phyloP scores from a whole-genome alignment of 2,329 filamentous ascomycete genomes.

The Torrubiella hemipterigena region DNA sequence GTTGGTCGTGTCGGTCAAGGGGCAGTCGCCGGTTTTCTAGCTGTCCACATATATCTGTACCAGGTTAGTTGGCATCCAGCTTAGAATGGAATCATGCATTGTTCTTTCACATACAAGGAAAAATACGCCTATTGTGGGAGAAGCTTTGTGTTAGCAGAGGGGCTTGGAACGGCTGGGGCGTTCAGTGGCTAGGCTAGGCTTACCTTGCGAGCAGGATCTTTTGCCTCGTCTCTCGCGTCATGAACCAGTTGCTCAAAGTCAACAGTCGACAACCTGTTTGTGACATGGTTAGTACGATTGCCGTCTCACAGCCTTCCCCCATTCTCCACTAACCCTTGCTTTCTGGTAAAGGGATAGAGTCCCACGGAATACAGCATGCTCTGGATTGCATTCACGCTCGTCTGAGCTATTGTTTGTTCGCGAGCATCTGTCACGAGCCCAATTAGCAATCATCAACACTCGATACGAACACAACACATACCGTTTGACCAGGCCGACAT shows the following conservation, averaged over 20 bases:
- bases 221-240: constrained; percentile 41
- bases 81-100: background rate
- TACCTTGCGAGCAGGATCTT: constrained; percentile 44
- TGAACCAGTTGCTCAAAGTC: constrained; percentile 42
- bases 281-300: too few relatives aligned
- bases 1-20: too few relatives aligned
- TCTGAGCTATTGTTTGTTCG: constrained; percentile 38
- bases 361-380: constrained; percentile 41
- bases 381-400: constrained; percentile 42
- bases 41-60: too few relatives aligned
- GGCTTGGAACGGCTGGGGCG: too few relatives aligned
- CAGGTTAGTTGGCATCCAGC: too few relatives aligned
- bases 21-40: too few relatives aligned
- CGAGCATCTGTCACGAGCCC: constrained; percentile 27
- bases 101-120: too few relatives aligned
- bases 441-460: background rate
- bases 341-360: constrained; percentile 42
- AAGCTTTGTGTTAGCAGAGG: too few relatives aligned
- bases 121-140: too few relatives aligned
- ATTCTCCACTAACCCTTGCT: constrained; percentile 31
- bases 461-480: constrained; percentile 22
- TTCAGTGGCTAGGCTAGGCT: too few relatives aligned
- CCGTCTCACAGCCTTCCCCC: too few relatives aligned
- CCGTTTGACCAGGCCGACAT: constrained; percentile 59
- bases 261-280: too few relatives aligned